Base-by-base conservation (phyloP, 805 yeast species). In the Candida broadrunensis region DNA sequence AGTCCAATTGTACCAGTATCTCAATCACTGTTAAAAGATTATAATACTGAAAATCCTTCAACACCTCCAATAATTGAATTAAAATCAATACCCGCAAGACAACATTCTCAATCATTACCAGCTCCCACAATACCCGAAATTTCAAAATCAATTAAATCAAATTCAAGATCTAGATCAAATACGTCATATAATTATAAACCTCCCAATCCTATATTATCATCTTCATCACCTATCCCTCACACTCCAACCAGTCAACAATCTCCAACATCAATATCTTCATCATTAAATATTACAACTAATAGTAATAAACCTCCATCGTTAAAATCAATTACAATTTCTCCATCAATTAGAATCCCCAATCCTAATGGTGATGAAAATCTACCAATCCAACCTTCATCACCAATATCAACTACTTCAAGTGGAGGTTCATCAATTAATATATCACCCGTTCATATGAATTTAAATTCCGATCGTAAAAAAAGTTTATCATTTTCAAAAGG, bases 321-420 rank as follows among this genome's bases (percentile, higher is more conserved):
- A 30, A 67, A 67, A 39, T 60, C 70, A 4, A 54, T 70, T 5
- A 63, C 71, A 3, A 65, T 67, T 8, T 62, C 71, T 11, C 73
- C 72, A 8, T 64, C 64, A 38, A 47, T 55, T 0, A 45, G 64
- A 36, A 38, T 7, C 12, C 11, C 38, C 8, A 43, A 32, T 25
- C 14, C 17, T 8, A 9, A 31, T 19, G 35, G 20, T 13, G 38
- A 42, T 14, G 38, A 35, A 17, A 49, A 41, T n/a, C 39, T 30
- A 15, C 44, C 52, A 17, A 49, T 41, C 14, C 39, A 31, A 15
- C 44, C 52, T 4, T 13, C 30, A 3, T 55, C 60, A 8, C 59
- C 59, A 13, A 51, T 46, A 24, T 54, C 57, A 15, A 33, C 38
- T 2, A 16, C 38, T 14, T 49, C 57, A 4, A 41, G 36, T 6